Evolutionary conservation across 805 yeast species (phyloP).

Genomic region (Candida methanosorbosa): DNA sequence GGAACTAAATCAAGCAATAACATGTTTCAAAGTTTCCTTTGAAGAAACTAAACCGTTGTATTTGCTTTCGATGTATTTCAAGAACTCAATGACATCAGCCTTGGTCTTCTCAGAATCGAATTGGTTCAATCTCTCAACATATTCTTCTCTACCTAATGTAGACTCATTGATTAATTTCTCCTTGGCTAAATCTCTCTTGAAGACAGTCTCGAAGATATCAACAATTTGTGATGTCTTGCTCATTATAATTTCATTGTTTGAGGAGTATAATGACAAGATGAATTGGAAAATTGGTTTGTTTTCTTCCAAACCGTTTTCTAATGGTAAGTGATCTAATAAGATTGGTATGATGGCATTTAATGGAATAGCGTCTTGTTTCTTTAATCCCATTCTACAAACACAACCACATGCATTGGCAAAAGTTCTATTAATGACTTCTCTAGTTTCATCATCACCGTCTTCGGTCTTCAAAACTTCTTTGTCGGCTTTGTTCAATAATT

Average conservation of each 20-base stretch:
- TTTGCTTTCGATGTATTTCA: slow-evolving; percentile 62
- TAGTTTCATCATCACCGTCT: slow-evolving; percentile 66
- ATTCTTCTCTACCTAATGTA: slow-evolving; percentile 80
- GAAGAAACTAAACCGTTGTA: slow-evolving; percentile 55
- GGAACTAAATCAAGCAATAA: slow-evolving; percentile 21
- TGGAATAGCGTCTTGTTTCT: slow-evolving; percentile 67
- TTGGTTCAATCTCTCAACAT: slow-evolving; percentile 69
- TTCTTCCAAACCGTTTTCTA: slow-evolving; percentile 85
- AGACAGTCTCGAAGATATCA: slow-evolving; percentile 60
- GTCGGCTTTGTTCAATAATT: slow-evolving; percentile 71
- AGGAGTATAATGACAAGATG: slow-evolving; percentile 62
- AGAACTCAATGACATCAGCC: slow-evolving; percentile 55
- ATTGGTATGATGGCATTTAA: slow-evolving; percentile 67
- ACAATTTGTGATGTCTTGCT: slow-evolving; percentile 54
- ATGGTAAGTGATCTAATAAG: slow-evolving; percentile 72
- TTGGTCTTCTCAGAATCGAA: slow-evolving; percentile 64
- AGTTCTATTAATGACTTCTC: slow-evolving; percentile 73
- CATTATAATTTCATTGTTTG: slow-evolving; percentile 46
- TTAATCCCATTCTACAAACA: slow-evolving; percentile 83
- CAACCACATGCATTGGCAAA: slow-evolving; percentile 96
- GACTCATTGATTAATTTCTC: slow-evolving; percentile 61
- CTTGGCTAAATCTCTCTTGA: slow-evolving; percentile 68
- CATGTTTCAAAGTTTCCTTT: slow-evolving; percentile 36
- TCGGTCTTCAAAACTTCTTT: slow-evolving; percentile 53
- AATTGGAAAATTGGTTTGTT: slow-evolving; percentile 83